phyloP scores from a whole-genome alignment of 2,329 filamentous ascomycete species.

The Ophiostoma perfectum region DNA sequence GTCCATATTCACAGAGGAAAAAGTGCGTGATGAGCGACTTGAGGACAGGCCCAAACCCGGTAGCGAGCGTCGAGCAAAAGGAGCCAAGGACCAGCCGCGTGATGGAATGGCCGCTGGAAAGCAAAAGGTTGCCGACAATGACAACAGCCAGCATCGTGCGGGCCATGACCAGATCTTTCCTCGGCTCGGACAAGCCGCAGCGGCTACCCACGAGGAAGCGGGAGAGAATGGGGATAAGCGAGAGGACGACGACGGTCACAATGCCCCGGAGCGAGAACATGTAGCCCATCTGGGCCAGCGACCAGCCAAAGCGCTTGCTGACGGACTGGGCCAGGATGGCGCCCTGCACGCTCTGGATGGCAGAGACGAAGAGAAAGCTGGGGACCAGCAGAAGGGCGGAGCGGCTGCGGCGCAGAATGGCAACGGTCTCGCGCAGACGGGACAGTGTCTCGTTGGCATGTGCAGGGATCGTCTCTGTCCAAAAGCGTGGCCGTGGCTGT shows the following conservation, averaged over 20 bases:
- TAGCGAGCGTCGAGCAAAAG: background rate
- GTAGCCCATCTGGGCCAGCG: constrained; percentile 39
- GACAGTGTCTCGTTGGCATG: background rate
- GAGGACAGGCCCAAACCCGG: background rate
- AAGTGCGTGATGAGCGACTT: background rate
- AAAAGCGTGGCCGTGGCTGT: background rate
- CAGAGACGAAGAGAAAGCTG: constrained; percentile 37
- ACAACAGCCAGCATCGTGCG: background rate
- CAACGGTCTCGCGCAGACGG: background rate
- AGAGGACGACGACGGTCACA: constrained; percentile 37
- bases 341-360: constrained; percentile 35
- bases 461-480: background rate
- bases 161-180: background rate
- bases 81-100: background rate
- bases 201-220: background rate
- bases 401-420: background rate
- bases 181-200: background rate
- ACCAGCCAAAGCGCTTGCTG: constrained; percentile 43
- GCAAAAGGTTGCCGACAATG: background rate
- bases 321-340: constrained; percentile 39
- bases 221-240: background rate
- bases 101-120: background rate
- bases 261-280: constrained; percentile 40
- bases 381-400: constrained; percentile 37
- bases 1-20: background rate